Evolutionary conservation across 768 basidiomycete genomes (phyloP), one percentile per base, ranked within the genome.

Genomic region (Hysterangium stoloniferum): DNA sequence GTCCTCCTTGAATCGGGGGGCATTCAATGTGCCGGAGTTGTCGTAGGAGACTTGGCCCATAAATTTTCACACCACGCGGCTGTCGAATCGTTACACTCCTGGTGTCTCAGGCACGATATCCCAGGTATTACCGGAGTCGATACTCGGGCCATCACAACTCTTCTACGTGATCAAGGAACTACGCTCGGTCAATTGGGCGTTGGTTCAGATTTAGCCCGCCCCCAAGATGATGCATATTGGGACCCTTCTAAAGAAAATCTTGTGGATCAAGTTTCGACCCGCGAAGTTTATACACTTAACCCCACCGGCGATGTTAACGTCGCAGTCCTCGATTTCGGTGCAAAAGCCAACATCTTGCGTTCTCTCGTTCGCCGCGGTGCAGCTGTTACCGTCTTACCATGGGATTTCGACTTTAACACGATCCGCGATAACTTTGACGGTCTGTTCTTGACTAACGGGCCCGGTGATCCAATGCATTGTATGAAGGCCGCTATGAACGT

Each of bases 121-220:
- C 96, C 96, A 29, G 96, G 86, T 46, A 86, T 98, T 59, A 94
- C 94, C 4, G 95, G 94, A 25, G 92, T 98, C 56, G 96, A 98
- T 64, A 99, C 96, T 27, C 90, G 95, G 48, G 96, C 96, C 15
- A 88, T 99, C 62, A 99, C 96, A 9, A 77, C 78, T 22, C 75
- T 99, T 4, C 76, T 99, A 41, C 90, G 96, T 57, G 92, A 97
- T 62, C 93, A 97, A 59, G 96, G 96, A 35, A 97, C 95, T 9
- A 99, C 95, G 1, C 84, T 97, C 8, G 95, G 95, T 41, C 84
- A 86, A 44, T 71, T 99, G 31, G 89, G 91, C 24, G 65, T 96
- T 40, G 96, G 95, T 3, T 63, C 74, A 0, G 92, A 92, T 56
- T 71, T 74, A 1, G 68, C 75, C 11, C 71, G 82, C 32, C 94